Evolutionary conservation across 2,329 filamentous ascomycete species (phyloP).

Genomic region (Fusarium torulosum): DNA sequence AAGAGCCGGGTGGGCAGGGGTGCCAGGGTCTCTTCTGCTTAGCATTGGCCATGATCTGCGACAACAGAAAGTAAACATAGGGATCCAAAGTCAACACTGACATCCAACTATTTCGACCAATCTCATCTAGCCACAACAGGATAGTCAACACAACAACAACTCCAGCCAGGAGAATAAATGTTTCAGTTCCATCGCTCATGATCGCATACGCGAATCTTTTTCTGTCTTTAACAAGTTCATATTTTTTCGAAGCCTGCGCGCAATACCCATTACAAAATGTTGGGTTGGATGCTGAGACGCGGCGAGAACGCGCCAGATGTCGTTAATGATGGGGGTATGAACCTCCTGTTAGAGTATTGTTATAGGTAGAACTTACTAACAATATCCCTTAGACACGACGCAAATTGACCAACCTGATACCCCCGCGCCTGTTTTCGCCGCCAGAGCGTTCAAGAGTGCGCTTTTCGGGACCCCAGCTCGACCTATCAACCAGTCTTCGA

Average conservation of each 20-base stretch:
- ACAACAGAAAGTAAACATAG: slow-evolving; percentile 40
- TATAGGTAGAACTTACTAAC: slow-evolving; percentile 1
- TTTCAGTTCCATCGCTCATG: slow-evolving; percentile 11
- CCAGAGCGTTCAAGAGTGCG: slow-evolving; percentile 72
- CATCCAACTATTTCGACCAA: slow-evolving; percentile 26
- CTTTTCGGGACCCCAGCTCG: slow-evolving; percentile 71
- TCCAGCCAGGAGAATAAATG: slow-evolving; percentile 29
- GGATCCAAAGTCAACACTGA: slow-evolving; percentile 39
- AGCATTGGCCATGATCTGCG: slow-evolving; percentile 24
- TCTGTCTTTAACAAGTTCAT: not conserved
- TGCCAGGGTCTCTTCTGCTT: slow-evolving; percentile 15
- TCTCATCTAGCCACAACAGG: slow-evolving; percentile 29
- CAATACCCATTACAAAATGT: slow-evolving; percentile 56
- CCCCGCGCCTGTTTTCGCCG: slow-evolving; percentile 74
- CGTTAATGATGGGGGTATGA: slow-evolving; percentile 50
- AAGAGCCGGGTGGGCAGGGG: slow-evolving; percentile 12
- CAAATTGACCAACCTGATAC: slow-evolving; percentile 72
- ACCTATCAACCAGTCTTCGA: slow-evolving; percentile 51
- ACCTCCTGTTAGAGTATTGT: not conserved
- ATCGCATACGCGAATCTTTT: slow-evolving; percentile 30
- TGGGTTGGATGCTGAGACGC: slow-evolving; percentile 70
- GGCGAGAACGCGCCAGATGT: slow-evolving; percentile 56
- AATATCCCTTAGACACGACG: slow-evolving; percentile 53
- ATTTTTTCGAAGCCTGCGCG: slow-evolving; percentile 5
- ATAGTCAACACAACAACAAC: slow-evolving; percentile 13